A percentile compares a stretch with the other conserved stretches of the same genome.
phyloP scores from a whole-genome alignment of 768 basidiomycete genomes.

The Tremella mesenterica region DNA sequence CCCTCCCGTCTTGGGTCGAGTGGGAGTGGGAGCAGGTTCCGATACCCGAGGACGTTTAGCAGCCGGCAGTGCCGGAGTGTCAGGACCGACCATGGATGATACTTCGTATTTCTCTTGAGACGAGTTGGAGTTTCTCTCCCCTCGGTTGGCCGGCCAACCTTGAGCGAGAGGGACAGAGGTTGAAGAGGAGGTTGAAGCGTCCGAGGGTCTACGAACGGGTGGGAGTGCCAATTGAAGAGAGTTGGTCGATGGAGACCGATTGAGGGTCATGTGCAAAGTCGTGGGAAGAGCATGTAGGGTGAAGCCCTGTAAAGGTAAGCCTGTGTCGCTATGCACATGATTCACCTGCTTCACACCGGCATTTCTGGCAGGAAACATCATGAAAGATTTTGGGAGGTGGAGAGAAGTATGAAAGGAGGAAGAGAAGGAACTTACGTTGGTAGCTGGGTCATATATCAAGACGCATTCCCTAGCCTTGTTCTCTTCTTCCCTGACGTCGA shows the following conservation, averaged over 20 bases:
- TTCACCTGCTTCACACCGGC: neutral
- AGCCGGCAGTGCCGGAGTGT: neutral
- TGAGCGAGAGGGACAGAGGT: conserved; percentile 4
- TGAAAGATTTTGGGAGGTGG: no score
- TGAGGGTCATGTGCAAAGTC: conserved; percentile 25
- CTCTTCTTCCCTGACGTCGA: conserved; percentile 28
- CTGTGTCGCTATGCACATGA: neutral
- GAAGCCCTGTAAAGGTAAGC: conserved; percentile 14
- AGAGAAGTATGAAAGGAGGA: neutral
- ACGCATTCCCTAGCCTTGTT: conserved; percentile 31
- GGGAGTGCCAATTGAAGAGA: conserved; percentile 10
- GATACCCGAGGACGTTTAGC: neutral
- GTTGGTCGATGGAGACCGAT: conserved; percentile 16
- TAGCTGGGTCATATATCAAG: conserved; percentile 21
- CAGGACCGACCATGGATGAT: neutral
- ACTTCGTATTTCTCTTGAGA: neutral
- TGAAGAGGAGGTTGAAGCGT: conserved; percentile 6
- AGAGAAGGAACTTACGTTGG: conserved; percentile 14
- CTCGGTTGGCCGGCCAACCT: neutral
- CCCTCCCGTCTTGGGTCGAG: neutral
- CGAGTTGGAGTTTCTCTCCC: neutral
- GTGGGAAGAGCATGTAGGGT: conserved; percentile 24
- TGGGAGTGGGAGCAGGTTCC: neutral
- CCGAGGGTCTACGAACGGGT: neutral
- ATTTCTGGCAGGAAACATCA: no score